Evolutionary conservation across 257 asterid species (phyloP).

Genomic region (Leptodermis oblonga): DNA sequence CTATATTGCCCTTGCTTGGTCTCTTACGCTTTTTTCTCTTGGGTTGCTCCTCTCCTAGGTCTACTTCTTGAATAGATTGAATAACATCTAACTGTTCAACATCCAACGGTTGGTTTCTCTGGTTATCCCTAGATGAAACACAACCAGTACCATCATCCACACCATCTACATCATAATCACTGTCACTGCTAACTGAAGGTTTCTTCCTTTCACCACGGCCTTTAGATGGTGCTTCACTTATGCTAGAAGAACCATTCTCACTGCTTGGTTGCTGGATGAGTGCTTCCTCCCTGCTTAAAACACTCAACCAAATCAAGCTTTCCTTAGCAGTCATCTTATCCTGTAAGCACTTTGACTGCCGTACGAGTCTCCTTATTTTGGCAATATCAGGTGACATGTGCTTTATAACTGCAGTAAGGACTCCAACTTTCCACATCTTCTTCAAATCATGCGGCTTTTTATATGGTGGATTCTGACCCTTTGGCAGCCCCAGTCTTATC

Average conservation of each 20-base stretch:
- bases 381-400: constrained; percentile 88
- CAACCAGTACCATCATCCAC: constrained; percentile 46
- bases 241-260: constrained; percentile 67
- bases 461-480: constrained; percentile 52
- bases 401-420: constrained; percentile 66
- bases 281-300: constrained; percentile 68
- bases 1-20: constrained; percentile 23
- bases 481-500: constrained; percentile 39
- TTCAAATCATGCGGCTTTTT: constrained; percentile 72
- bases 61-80: constrained; percentile 32
- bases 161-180: constrained; percentile 74
- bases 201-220: constrained; percentile 46
- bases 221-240: constrained; percentile 52
- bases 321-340: constrained; percentile 95
- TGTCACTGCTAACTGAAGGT: constrained; percentile 52
- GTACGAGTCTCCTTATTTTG: constrained; percentile 53
- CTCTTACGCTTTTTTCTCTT: constrained; percentile 33
- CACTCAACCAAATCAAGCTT: constrained; percentile 75
- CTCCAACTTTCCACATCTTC: constrained; percentile 72
- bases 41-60: constrained; percentile 25
- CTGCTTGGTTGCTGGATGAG: constrained; percentile 49
- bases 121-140: constrained; percentile 53
- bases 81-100: constrained; percentile 12
- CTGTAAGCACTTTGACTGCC: constrained; percentile 77
- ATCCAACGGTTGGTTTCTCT: constrained; percentile 33